A percentile compares a stretch with the other conserved stretches of the same genome.
phyloP scores from a whole-genome alignment of 495 filamentous ascomycete genomes.

The Hypoxylon fragiforme region DNA sequence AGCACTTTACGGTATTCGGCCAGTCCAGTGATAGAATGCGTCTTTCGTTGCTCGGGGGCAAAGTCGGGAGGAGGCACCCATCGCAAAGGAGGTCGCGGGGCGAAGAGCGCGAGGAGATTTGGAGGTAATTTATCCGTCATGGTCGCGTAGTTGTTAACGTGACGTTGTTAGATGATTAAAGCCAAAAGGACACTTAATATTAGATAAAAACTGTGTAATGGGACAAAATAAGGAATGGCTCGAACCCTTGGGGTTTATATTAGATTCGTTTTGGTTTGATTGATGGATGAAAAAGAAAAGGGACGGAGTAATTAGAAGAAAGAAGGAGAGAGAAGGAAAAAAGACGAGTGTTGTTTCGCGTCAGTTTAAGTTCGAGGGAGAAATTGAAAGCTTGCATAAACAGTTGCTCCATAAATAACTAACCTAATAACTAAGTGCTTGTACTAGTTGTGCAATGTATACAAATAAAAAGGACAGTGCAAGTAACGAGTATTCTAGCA shows the following conservation, averaged over 20 bases:
- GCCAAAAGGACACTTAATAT: no score
- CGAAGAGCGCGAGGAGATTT: conserved; percentile 90
- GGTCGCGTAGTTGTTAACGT: conserved; percentile 11
- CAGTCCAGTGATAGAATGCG: conserved; percentile 69
- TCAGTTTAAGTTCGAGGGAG: conserved; percentile 23
- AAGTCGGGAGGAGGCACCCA: conserved; percentile 84
- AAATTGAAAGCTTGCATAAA: conserved; percentile 20
- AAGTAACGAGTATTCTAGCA: no score
- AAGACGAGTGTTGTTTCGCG: conserved; percentile 32
- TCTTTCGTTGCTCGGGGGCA: conserved; percentile 79
- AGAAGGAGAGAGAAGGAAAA: conserved; percentile 9
- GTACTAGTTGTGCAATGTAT: no score
- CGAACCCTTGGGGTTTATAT: no score
- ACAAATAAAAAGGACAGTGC: no score
- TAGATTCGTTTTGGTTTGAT: not conserved
- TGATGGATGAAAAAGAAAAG: conserved; percentile 29
- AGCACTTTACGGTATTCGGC: conserved; percentile 73
- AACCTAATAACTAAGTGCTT: no score
- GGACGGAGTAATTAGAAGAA: not conserved
- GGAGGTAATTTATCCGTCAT: conserved; percentile 98
- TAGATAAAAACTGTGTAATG: no score
- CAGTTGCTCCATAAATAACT: no score
- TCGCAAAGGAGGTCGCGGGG: conserved; percentile 86
- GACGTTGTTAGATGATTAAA: no score
- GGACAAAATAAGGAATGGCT: no score